Conservation (phyloP, 2,329 filamentous ascomycete genomes). For the Calonectria montana region DNA sequence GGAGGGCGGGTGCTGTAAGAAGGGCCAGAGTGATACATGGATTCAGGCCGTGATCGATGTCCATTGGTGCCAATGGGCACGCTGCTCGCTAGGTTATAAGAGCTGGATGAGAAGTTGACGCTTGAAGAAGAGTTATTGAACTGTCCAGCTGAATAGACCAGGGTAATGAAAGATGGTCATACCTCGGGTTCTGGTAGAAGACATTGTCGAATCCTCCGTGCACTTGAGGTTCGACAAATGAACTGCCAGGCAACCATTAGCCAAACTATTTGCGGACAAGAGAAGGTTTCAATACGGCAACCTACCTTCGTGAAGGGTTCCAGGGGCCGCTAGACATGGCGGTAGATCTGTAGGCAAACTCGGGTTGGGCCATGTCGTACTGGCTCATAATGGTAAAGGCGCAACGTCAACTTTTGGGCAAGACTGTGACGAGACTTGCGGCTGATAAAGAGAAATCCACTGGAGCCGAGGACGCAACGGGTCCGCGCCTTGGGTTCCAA, state of each 20-base stretch:
- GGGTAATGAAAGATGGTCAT: slow-evolving; percentile 41
- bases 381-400: slow-evolving; percentile 49
- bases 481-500: slow-evolving; percentile 41
- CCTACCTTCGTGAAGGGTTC: slow-evolving; percentile 66
- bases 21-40: slow-evolving; percentile 52
- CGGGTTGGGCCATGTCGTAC: slow-evolving; percentile 59
- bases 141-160: slow-evolving; percentile 21
- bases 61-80: slow-evolving; percentile 47
- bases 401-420: slow-evolving; percentile 36
- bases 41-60: slow-evolving; percentile 53
- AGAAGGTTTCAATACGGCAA: slow-evolving; percentile 28
- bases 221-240: slow-evolving; percentile 45
- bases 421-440: slow-evolving; percentile 42
- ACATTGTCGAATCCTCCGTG: slow-evolving; percentile 51
- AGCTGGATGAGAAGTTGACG: slow-evolving; percentile 54
- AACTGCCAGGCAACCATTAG: slow-evolving; percentile 47
- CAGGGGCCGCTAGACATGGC: slow-evolving; percentile 61
- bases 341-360: slow-evolving; percentile 60
- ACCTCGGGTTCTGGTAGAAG: slow-evolving; percentile 53
- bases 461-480: slow-evolving; percentile 37
- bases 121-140: slow-evolving; percentile 54
- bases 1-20: slow-evolving; percentile 57
- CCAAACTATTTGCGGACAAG: slow-evolving; percentile 22
- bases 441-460: slow-evolving; percentile 47
- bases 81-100: slow-evolving; percentile 44